These are phyloP conservation scores for Eucalyptus shirleyi DNA, from an alignment of 345 rosid species.

Conservation along the genomic window DNA sequence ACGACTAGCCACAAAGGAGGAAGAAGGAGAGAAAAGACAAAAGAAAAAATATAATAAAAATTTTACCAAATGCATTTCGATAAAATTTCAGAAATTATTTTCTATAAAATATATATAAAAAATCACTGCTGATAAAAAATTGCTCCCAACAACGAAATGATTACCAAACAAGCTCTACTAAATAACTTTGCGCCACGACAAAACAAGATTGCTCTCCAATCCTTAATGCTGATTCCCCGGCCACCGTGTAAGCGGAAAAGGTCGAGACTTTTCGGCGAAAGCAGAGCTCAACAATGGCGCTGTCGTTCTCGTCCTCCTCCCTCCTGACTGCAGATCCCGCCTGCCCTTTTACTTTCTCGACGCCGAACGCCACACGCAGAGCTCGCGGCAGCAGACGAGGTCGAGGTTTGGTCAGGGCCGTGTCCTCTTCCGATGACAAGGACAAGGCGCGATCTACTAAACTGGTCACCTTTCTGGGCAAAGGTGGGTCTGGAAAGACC, in stretches of 20 bases:
- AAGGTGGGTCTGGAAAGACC: conserved; percentile 95
- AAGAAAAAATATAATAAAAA: no score
- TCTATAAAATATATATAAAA: no score
- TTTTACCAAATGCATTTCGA: rapidly evolving
- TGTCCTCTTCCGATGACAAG: neutral
- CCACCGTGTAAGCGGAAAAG: neutral
- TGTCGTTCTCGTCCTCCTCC: neutral
- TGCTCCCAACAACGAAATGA: rapidly evolving
- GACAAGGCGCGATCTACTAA: conserved; percentile 16
- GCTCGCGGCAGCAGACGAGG: neutral
- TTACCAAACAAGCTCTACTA: rapidly evolving
- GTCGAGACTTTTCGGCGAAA: neutral
- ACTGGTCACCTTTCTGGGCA: conserved; percentile 70
- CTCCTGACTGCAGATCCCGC: neutral
- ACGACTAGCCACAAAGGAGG: rapidly evolving
- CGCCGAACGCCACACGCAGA: neutral
- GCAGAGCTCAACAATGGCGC: neutral
- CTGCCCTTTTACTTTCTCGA: neutral
- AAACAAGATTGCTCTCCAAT: neutral
- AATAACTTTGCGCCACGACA: neutral
- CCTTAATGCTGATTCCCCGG: neutral
- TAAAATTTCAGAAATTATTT: no score
- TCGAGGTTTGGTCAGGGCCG: conserved; percentile 13
- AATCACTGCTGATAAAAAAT: rapidly evolving
- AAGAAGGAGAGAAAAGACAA: no score